These are phyloP conservation scores for Russula olivacea DNA, from an alignment of 768 basidiomycete species.

Conservation along the genomic window DNA sequence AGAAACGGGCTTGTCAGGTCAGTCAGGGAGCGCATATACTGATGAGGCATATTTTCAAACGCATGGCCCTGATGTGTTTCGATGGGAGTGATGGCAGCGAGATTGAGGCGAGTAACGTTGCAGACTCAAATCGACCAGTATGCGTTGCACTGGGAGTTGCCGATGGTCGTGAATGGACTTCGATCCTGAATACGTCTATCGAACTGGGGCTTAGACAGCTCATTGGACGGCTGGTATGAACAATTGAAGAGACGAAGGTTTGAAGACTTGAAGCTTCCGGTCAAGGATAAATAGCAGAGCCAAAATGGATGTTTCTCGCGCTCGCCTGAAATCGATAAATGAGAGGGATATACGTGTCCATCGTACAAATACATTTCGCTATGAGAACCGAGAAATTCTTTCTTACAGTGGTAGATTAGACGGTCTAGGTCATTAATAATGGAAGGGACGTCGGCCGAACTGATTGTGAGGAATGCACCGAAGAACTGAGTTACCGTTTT, in stretches of 20 bases:
- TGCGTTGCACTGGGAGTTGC: background rate
- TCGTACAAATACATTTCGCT: background rate
- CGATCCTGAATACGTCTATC: background rate
- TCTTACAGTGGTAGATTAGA: background rate
- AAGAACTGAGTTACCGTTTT: slow-evolving; percentile 10
- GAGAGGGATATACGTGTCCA: slow-evolving; percentile 3
- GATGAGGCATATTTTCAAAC: background rate
- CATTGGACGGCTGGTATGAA: background rate
- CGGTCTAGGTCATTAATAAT: slow-evolving; percentile 2
- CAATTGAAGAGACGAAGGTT: background rate
- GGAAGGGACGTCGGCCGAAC: slow-evolving; percentile 14
- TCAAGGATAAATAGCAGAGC: background rate
- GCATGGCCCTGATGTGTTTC: background rate
- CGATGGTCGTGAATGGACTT: background rate
- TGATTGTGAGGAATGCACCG: background rate
- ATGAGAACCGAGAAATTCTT: slow-evolving; percentile 12
- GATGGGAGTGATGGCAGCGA: slow-evolving; percentile 2
- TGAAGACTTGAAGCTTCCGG: background rate
- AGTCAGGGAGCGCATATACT: background rate
- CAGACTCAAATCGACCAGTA: background rate
- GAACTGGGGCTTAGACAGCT: background rate
- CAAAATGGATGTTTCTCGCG: background rate
- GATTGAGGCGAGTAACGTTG: background rate
- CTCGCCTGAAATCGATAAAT: slow-evolving; percentile 3
- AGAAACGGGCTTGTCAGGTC: background rate